Evolutionary conservation across 768 basidiomycete species (phyloP).

Genomic region (Dictyophora rubrovolvata): DNA sequence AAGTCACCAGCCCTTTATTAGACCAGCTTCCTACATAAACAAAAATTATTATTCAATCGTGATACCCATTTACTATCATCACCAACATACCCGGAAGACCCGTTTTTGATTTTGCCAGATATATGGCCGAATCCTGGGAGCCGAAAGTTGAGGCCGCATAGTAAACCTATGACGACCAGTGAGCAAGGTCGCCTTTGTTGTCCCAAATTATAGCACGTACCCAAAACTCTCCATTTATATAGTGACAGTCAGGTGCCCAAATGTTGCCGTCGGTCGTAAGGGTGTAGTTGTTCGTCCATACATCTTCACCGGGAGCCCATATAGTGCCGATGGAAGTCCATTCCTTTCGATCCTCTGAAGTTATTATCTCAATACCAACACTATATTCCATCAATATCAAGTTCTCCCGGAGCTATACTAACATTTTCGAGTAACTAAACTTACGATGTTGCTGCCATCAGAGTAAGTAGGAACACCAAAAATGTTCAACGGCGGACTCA

Average conservation of each 20-base stretch:
- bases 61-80: too few species aligned
- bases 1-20: slow-evolving; percentile 38
- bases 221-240: slow-evolving; percentile 16
- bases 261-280: slow-evolving; percentile 33
- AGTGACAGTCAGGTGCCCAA: slow-evolving; percentile 28
- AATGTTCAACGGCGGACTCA: slow-evolving; percentile 12
- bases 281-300: slow-evolving; percentile 41
- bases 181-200: slow-evolving; percentile 4
- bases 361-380: slow-evolving; percentile 38
- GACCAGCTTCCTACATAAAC: slow-evolving; percentile 20
- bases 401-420: too few species aligned
- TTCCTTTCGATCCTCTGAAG: slow-evolving; percentile 35
- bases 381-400: slow-evolving; percentile 26
- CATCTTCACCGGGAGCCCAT: slow-evolving; percentile 36
- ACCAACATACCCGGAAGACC: slow-evolving; percentile 18
- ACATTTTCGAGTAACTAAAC: too few species aligned
- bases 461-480: slow-evolving; percentile 19
- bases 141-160: slow-evolving; percentile 47
- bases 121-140: slow-evolving; percentile 43
- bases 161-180: slow-evolving; percentile 30
- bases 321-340: slow-evolving; percentile 38
- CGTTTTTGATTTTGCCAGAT: slow-evolving; percentile 42
- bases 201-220: slow-evolving; percentile 7
- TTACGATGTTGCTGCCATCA: not conserved
- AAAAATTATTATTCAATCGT: too few species aligned